These are phyloP conservation scores for Auricularia auricula-judae DNA, from an alignment of 768 basidiomycete genomes.

Conservation along the genomic window DNA sequence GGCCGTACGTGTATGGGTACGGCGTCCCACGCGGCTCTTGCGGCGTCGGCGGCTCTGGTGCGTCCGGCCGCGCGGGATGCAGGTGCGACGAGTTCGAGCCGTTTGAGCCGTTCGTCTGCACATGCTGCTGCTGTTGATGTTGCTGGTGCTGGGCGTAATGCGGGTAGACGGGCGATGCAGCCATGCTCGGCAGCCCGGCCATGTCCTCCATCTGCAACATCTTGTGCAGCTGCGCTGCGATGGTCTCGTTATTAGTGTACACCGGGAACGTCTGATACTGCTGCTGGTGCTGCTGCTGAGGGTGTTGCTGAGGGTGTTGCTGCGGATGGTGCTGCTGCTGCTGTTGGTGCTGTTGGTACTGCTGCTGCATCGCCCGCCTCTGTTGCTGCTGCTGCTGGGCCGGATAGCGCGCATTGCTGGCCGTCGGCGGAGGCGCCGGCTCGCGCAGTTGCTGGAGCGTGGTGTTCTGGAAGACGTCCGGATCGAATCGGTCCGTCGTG, in stretches of 20 bases:
- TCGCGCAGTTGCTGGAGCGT: conserved; percentile 8
- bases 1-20: conserved; percentile 59
- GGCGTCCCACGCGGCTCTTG: conserved; percentile 62
- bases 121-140: neutral
- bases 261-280: conserved; percentile 1
- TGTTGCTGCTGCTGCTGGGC: conserved; percentile 13
- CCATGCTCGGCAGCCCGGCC: conserved; percentile 12
- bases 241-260: neutral
- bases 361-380: conserved; percentile 18
- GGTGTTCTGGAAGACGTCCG: conserved; percentile 39
- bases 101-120: neutral
- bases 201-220: neutral
- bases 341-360: conserved; percentile 10
- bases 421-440: too few species aligned
- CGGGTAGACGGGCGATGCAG: conserved; percentile 13
- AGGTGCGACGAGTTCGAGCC: neutral
- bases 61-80: conserved; percentile 40
- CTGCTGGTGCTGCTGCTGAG: conserved; percentile 13
- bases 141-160: too few species aligned
- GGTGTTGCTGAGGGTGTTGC: conserved; percentile 18
- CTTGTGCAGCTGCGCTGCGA: neutral
- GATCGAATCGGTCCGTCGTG: conserved; percentile 29
- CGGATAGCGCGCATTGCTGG: too few species aligned
- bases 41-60: conserved; percentile 71
- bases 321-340: conserved; percentile 16